A percentile compares a stretch with the other conserved stretches of the same genome.
Evolutionary conservation across 345 rosid species (phyloP).

Genomic region (Diplotaxis tenuifolia): DNA sequence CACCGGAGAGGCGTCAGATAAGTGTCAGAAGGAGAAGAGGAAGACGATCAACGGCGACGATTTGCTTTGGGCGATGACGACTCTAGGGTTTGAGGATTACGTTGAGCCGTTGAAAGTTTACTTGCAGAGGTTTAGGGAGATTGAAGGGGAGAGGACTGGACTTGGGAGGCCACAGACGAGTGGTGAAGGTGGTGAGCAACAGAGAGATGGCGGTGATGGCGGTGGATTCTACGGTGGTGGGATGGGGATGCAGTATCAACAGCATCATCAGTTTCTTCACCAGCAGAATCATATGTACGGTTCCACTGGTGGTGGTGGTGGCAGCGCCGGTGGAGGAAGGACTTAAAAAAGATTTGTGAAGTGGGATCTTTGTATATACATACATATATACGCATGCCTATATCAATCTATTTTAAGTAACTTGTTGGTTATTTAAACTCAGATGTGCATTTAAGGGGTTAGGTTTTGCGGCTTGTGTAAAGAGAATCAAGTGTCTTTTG

Average conservation of each 20-base stretch:
- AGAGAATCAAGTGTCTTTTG: conserved; percentile 27
- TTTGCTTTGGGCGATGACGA: conserved; percentile 57
- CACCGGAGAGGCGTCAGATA: conserved; percentile 78
- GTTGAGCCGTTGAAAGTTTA: conserved; percentile 70
- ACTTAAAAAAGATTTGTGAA: conserved; percentile 22
- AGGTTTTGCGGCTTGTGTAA: conserved; percentile 35
- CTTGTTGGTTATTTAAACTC: conserved; percentile 25
- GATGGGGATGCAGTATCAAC: conserved; percentile 38
- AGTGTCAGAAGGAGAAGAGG: conserved; percentile 78
- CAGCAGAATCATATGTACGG: conserved; percentile 34
- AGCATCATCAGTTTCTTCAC: conserved; percentile 40
- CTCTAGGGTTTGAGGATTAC: conserved; percentile 72
- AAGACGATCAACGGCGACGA: conserved; percentile 76
- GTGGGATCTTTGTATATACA: conserved; percentile 36
- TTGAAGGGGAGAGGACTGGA: conserved; percentile 64
- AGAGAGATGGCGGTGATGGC: conserved; percentile 34
- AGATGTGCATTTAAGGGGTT: no score
- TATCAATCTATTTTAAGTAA: conserved; percentile 5
- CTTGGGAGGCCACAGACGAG: conserved; percentile 34
- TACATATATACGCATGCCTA: conserved; percentile 28
- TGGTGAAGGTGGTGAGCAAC: conserved; percentile 37
- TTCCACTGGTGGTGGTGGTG: conserved; percentile 9
- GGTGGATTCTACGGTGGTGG: conserved; percentile 36
- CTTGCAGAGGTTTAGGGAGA: conserved; percentile 70
- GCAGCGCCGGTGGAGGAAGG: conserved; percentile 33